Evolutionary conservation across 1,284 basidiomycete genomes (phyloP), one percentile per base, ranked within the genome.

Genomic region (Phylloporus sp.): DNA sequence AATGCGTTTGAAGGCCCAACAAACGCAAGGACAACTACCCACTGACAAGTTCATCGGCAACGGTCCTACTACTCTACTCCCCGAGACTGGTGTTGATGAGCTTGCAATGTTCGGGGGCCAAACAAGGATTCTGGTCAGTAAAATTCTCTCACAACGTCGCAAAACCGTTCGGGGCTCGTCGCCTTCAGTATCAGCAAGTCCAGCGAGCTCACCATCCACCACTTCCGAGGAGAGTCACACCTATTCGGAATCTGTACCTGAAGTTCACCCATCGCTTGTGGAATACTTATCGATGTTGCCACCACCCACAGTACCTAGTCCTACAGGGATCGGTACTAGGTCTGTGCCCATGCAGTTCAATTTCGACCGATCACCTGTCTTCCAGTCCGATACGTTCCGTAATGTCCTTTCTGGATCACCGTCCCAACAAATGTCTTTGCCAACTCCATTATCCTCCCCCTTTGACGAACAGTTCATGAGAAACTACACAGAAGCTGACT

Each of bases 81-180:
- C 80, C 12, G 74, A 84, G 47, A 85, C 86, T 68, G 84, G 86
- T 57, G 85, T 82, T 46, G 81, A 89, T 66, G 86, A 88, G 69
- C 80, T 90, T 24, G 86, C 88, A 24, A 79, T 89, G n/a, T 89
- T 89, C 58, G 88, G 87, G 52, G 88, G 84, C 7, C 85, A 86
- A 65, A 87, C 86, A 12, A 79, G 80, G 49, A 79, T 86, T 42
- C 68, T 87, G 24, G 86, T 88, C 56, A 86, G 81, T 75, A 86
- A 79, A 66, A 74, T 85, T 55, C 75, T 86, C 40, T 79, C 79
- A 18, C 68, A 68, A 56, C 76, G 72, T 57, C 71, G 69, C 32
- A 73, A 67, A 55, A 67, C 67, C 13, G 53, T 55, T 12, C 65
- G 61, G n/a, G 52, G 68, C 11, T 50, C 69, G 7, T 60, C 73